phyloP scores from a whole-genome alignment of 78 protist species.

The Cavenderia fasciculata region DNA sequence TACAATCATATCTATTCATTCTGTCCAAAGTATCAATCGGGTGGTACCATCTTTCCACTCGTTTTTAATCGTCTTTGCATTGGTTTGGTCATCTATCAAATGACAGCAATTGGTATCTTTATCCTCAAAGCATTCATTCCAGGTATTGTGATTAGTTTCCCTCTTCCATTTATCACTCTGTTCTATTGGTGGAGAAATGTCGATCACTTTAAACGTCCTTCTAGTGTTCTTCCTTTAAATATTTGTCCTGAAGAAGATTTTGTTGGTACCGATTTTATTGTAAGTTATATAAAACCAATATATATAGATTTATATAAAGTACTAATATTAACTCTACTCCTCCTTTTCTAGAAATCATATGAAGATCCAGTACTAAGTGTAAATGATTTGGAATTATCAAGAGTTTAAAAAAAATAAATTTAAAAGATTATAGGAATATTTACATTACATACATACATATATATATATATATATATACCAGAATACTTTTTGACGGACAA shows the following conservation, averaged over 20 bases:
- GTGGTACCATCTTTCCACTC: conserved; percentile 64
- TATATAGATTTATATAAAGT: background rate
- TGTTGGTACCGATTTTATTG: conserved; percentile 38
- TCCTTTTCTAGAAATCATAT: background rate
- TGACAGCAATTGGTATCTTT: conserved; percentile 55
- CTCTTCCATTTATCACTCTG: conserved; percentile 47
- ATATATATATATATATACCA: too few species aligned
- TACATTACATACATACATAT: too few species aligned
- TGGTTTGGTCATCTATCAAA: conserved; percentile 65
- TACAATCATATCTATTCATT: conserved; percentile 65
- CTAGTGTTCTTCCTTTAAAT: conserved; percentile 8
- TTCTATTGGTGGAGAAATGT: conserved; percentile 69
- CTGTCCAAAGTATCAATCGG: conserved; percentile 71
- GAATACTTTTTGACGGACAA: too few species aligned
- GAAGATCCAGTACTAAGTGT: conserved; percentile 42
- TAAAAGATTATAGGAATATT: too few species aligned
- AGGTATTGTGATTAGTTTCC: conserved; percentile 52
- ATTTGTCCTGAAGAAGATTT: conserved; percentile 66
- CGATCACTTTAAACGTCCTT: background rate
- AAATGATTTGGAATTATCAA: background rate
- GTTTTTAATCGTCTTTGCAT: conserved; percentile 72
- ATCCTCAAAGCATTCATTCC: conserved; percentile 58
- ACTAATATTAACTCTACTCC: background rate
- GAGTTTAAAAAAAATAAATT: too few species aligned
- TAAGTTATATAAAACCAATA: background rate